phyloP scores from a whole-genome alignment of 176 grass and related monocot genomes.

The Zea luxurians region DNA sequence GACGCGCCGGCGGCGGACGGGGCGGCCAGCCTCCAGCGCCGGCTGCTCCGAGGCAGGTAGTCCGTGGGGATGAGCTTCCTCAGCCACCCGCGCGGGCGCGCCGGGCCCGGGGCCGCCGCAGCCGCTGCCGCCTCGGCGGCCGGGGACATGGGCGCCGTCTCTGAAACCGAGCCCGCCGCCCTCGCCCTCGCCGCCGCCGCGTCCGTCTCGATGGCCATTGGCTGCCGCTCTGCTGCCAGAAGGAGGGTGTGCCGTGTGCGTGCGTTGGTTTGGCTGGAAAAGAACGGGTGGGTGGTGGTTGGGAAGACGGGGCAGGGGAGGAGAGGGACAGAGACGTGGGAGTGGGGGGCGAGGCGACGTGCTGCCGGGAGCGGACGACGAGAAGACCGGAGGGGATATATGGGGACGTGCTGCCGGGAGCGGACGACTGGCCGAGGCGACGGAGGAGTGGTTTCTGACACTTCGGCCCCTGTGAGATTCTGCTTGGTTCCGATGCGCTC shows the following conservation, averaged over 20 bases:
- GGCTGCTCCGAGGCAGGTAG: slow-evolving; percentile 15
- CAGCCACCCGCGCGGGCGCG: slow-evolving; percentile 46
- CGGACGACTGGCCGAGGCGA: neutral
- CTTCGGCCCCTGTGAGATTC: neutral
- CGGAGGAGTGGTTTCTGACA: neutral
- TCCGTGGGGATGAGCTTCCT: slow-evolving; percentile 37
- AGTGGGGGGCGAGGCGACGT: neutral
- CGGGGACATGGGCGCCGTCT: slow-evolving; percentile 32
- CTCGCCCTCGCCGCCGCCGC: neutral
- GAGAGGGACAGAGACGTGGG: slow-evolving; percentile 1
- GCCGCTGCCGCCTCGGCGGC: neutral
- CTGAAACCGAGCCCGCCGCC: slow-evolving; percentile 3
- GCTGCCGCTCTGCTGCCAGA: neutral
- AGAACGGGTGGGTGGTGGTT: slow-evolving; percentile 11
- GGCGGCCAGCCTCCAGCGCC: slow-evolving; percentile 30
- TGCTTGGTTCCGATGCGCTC: neutral
- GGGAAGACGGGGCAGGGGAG: neutral
- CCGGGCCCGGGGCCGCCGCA: neutral
- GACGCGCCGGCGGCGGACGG: neutral
- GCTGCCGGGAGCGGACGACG: neutral
- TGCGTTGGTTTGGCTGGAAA: slow-evolving; percentile 21
- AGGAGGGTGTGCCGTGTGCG: neutral
- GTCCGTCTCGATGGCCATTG: slow-evolving; percentile 37
- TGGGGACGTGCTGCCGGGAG: slow-evolving; percentile 8
- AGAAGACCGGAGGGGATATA: slow-evolving; percentile 14